phyloP scores from a whole-genome alignment of 495 filamentous ascomycete genomes.

The Talaromyces adpressus region DNA sequence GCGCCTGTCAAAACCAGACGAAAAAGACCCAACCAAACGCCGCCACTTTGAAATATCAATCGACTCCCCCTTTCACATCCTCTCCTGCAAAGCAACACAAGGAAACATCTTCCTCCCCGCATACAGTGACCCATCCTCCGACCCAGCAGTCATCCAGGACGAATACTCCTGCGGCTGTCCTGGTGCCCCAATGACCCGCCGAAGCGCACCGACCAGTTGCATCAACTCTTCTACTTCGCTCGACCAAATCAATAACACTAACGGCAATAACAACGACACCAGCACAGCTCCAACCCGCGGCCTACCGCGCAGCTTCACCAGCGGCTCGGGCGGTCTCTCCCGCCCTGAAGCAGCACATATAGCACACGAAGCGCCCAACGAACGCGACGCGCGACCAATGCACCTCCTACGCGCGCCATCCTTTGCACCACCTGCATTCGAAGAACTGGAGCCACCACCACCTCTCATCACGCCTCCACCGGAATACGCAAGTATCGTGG shows the following conservation, averaged over 20 bases:
- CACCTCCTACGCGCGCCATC: constrained; percentile 85
- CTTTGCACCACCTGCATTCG: constrained; percentile 86
- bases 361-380: constrained; percentile 26
- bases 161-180: constrained; percentile 72
- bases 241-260: constrained; percentile 13
- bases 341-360: constrained; percentile 43
- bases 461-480: constrained; percentile 80
- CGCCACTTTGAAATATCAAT: constrained; percentile 98
- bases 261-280: background rate
- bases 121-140: constrained; percentile 60
- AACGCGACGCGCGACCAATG: constrained; percentile 56
- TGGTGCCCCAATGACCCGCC: constrained; percentile 45
- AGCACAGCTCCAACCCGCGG: constrained; percentile 1
- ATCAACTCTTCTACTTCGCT: constrained; percentile 31
- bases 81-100: constrained; percentile 88
- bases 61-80: constrained; percentile 92
- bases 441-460: constrained; percentile 81
- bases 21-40: constrained; percentile 71
- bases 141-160: constrained; percentile 33
- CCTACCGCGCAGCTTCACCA: constrained; percentile 39
- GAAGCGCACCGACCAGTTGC: constrained; percentile 32
- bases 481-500: constrained; percentile 79
- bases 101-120: constrained; percentile 85
- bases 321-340: constrained; percentile 37
- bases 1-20: constrained; percentile 83